Percentiles rank a stretch among this genome's conserved stretches.
Evolutionary conservation across 1,284 basidiomycete genomes (phyloP).

Genomic region (Flammula alnicola): DNA sequence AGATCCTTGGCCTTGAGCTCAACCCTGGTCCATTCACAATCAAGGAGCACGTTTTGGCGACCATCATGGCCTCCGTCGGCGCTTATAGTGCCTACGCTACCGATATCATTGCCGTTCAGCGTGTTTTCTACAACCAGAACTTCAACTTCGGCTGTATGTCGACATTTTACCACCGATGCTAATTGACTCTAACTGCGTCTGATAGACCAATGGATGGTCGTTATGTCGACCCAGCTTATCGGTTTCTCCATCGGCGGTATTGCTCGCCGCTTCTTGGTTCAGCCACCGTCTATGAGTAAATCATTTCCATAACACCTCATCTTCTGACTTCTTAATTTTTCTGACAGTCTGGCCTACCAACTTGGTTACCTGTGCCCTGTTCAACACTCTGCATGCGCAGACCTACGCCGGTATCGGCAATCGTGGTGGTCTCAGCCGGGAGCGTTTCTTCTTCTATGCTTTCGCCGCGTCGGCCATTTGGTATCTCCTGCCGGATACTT

Average conservation of each 20-base stretch:
- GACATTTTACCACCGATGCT: background rate
- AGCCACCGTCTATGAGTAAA: slow-evolving; percentile 92
- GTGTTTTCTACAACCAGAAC: slow-evolving; percentile 68
- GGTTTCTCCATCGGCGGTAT: slow-evolving; percentile 91
- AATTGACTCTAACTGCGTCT: slow-evolving; percentile 3
- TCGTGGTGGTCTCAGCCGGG: slow-evolving; percentile 71
- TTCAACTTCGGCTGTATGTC: slow-evolving; percentile 66
- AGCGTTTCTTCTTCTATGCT: slow-evolving; percentile 77
- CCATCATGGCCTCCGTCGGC: slow-evolving; percentile 82
- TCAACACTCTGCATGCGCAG: slow-evolving; percentile 76
- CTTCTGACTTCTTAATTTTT: slow-evolving; percentile 3
- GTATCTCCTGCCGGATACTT: slow-evolving; percentile 80
- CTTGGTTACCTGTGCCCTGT: slow-evolving; percentile 82
- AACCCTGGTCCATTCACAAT: slow-evolving; percentile 78
- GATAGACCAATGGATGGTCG: slow-evolving; percentile 75
- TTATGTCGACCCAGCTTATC: slow-evolving; percentile 86
- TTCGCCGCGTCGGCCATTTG: slow-evolving; percentile 63
- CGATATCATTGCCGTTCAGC: slow-evolving; percentile 78
- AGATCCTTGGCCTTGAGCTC: slow-evolving; percentile 58
- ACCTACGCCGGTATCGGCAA: slow-evolving; percentile 65
- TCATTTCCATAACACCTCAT: slow-evolving; percentile 14
- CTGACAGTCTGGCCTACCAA: slow-evolving; percentile 81
- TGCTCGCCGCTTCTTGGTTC: slow-evolving; percentile 77
- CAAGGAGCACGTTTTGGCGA: slow-evolving; percentile 68
- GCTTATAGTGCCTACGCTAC: slow-evolving; percentile 69